Percentiles rank a stretch among this genome's conserved stretches.
phyloP scores from a whole-genome alignment of 352 stramenopile species.

The Phytophthora idaei region DNA sequence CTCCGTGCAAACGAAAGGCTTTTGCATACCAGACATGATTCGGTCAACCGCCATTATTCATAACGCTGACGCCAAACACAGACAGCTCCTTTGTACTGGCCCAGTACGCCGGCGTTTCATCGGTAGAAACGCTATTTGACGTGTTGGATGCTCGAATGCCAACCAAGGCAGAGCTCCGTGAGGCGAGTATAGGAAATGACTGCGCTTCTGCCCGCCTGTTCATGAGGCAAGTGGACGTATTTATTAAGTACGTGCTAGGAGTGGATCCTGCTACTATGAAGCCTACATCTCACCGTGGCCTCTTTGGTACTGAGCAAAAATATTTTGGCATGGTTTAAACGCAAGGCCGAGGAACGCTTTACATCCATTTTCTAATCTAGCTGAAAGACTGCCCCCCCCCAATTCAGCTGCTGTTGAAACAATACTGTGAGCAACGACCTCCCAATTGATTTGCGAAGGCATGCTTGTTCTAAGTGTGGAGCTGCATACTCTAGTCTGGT shows the following conservation, averaged over 20 bases:
- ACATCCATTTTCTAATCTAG: too few species aligned
- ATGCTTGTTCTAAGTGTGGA: too few species aligned
- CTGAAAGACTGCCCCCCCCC: too few species aligned
- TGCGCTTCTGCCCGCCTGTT: constrained; percentile 5
- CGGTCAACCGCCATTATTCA: constrained; percentile 9
- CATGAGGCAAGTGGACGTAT: constrained; percentile 4
- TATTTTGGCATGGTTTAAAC: too few species aligned
- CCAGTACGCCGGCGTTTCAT: constrained; percentile 9
- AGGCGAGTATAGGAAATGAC: constrained; percentile 12
- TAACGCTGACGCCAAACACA: constrained; percentile 13
- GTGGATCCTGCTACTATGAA: not conserved
- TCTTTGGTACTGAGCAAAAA: too few species aligned
- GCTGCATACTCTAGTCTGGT: too few species aligned
- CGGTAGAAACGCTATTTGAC: constrained; percentile 7
- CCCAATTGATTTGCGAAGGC: too few species aligned
- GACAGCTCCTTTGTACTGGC: constrained; percentile 11
- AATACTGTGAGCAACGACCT: too few species aligned
- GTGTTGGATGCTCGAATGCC: not conserved
- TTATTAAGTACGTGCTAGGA: constrained; percentile 2
- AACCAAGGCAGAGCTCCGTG: not conserved
- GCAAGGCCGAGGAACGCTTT: too few species aligned
- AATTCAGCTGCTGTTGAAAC: too few species aligned
- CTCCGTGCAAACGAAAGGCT: constrained; percentile 1
- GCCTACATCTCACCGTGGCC: too few species aligned
- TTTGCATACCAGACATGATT: constrained; percentile 13